Evolutionary conservation across 2,329 filamentous ascomycete genomes (phyloP).

Genomic region (Colletotrichum sp.): DNA sequence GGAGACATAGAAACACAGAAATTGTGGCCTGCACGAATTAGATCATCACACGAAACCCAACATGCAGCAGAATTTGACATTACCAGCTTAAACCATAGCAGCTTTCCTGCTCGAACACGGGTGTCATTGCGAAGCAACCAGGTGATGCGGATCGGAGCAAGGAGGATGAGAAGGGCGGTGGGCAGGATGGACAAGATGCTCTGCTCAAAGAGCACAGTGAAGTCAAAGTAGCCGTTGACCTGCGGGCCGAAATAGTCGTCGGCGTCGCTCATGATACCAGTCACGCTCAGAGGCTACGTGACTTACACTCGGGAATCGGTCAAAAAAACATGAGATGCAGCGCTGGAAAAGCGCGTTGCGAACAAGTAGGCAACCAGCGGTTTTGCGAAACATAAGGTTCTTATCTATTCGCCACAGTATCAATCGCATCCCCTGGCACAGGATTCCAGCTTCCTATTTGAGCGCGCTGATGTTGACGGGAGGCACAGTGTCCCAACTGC

Average conservation of each 20-base stretch:
- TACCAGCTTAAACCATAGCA: slow-evolving; percentile 28
- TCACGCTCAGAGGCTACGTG: neutral
- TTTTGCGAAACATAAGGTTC: neutral
- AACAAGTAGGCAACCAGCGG: neutral
- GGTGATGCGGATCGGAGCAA: slow-evolving; percentile 22
- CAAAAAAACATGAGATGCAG: neutral
- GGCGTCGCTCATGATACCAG: slow-evolving; percentile 6
- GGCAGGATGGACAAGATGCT: slow-evolving; percentile 31
- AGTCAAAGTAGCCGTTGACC: slow-evolving; percentile 28
- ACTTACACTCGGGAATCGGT: neutral
- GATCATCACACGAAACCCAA: neutral
- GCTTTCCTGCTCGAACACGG: neutral
- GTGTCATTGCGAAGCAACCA: slow-evolving; percentile 13
- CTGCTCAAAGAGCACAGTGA: slow-evolving; percentile 34
- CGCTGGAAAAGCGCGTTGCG: neutral
- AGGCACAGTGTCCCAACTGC: neutral
- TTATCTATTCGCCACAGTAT: neutral
- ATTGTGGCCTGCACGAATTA: slow-evolving; percentile 19
- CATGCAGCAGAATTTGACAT: fast-evolving
- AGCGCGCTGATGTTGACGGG: neutral
- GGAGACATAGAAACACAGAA: slow-evolving; percentile 20
- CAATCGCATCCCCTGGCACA: neutral
- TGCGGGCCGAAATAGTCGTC: slow-evolving; percentile 27
- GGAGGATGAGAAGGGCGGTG: slow-evolving; percentile 25
- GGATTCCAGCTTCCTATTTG: neutral